Evolutionary conservation across 176 grass and related monocot species (phyloP).

Genomic region (Oryza meridionalis): DNA sequence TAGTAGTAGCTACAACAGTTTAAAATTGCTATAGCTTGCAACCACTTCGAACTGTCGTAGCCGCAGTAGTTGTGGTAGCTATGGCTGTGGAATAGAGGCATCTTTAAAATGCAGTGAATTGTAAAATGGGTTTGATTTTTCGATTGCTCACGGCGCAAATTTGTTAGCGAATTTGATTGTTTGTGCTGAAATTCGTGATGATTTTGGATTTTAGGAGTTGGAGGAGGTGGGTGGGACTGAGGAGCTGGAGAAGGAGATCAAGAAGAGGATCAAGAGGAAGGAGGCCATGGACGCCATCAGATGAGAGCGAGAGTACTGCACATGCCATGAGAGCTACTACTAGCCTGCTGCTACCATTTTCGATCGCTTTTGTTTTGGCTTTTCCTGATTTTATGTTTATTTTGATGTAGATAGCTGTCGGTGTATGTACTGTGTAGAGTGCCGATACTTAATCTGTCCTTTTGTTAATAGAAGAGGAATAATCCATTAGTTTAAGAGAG

Average conservation of each 20-base stretch:
- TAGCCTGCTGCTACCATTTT: background rate
- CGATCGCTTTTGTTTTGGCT: background rate
- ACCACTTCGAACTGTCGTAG: too few species aligned
- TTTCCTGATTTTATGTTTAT: background rate
- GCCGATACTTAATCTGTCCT: background rate
- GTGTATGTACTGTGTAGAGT: background rate
- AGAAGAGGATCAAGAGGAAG: slow-evolving; percentile 59
- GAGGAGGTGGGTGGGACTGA: slow-evolving; percentile 74
- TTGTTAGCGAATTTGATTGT: background rate
- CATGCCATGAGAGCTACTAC: slow-evolving; percentile 8
- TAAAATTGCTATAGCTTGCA: too few species aligned
- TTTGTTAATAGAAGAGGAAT: slow-evolving; percentile 3
- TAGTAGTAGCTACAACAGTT: too few species aligned
- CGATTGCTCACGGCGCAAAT: background rate
- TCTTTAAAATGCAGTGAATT: too few species aligned
- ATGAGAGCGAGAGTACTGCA: background rate
- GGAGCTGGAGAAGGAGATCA: slow-evolving; percentile 87
- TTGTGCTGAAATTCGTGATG: background rate
- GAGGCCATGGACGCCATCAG: slow-evolving; percentile 14
- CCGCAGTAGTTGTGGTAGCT: too few species aligned
- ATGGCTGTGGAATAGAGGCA: too few species aligned
- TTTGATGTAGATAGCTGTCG: background rate
- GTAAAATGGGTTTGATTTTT: background rate
- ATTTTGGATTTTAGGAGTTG: slow-evolving; percentile 48
- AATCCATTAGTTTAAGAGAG: background rate